Base-by-base conservation (phyloP, 192 early-diverging fungal genomes). In the Backusella tuberculispora region DNA sequence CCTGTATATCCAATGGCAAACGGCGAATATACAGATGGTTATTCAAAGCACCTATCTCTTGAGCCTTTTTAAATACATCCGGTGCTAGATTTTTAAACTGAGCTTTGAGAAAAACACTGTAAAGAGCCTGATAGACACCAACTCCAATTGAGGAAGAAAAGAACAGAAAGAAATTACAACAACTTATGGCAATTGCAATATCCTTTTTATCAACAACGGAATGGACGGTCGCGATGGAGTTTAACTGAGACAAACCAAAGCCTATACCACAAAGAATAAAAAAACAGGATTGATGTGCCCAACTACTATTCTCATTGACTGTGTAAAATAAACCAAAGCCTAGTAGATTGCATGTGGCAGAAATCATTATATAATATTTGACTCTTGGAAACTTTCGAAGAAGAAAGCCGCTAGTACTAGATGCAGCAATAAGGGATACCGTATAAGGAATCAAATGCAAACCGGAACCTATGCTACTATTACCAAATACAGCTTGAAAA, bases 401-500 rank as follows among this genome's bases (percentile, higher is more conserved):
- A 76, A 85, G 80, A 67, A 87, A 78, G 42, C 88, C 87, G 0
- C 86, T 83, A 1, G 80, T 83, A 4, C 88, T 81, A 9, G 90
- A 88, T 4, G 85, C 85, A 17, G 84, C 60, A 48, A 88, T 85
- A 0, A 90, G 79, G 46, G 84, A 81, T 3, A 38, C 69, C 75
- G 90, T 85, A 40, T 87, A 90, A 1, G 92, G 92, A 14, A 93
- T 75, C 8, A 91, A 83, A 72, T 88, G 86, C 10, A 92, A 74
- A 37, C 92, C 92, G 26, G 90, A 82, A 10, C 71, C 44, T 0
- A 85, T 92, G 4, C 88, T 78, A 50, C 82, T 73, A 8, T 83
- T 84, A 19, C 80, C 76, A 75, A 88, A 88, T 43, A 90, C 85
- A 19, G 88, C 81, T 44, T 87, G 88, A 80, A 87, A 93, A 66